Conservation (phyloP, 2,329 filamentous ascomycete species). For the Pezicula carpinea region DNA sequence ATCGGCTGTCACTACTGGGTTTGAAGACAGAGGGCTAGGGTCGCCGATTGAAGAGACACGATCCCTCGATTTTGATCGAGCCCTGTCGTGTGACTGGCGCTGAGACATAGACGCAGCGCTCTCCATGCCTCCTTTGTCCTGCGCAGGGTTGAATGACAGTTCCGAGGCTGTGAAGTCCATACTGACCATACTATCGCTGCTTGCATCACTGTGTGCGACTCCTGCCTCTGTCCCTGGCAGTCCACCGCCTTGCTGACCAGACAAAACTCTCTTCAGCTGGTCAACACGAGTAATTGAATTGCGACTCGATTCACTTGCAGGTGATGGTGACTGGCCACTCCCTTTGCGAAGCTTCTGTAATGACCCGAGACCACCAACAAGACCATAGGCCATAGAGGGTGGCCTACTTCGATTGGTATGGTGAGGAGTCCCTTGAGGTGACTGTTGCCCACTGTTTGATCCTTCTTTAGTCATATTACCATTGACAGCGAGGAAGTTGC, state of each 20-base stretch:
- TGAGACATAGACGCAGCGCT: slow-evolving; percentile 18
- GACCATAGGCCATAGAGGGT: slow-evolving; percentile 24
- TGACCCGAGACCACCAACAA: slow-evolving; percentile 29
- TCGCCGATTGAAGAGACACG: slow-evolving; percentile 15
- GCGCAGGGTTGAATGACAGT: slow-evolving; percentile 48
- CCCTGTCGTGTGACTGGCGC: slow-evolving; percentile 18
- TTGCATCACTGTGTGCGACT: slow-evolving; percentile 45
- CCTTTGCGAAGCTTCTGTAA: slow-evolving; percentile 46
- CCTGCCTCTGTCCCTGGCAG: slow-evolving; percentile 33
- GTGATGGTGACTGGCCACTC: slow-evolving; percentile 45
- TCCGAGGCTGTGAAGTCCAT: slow-evolving; percentile 66
- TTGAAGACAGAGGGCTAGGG: slow-evolving; percentile 18
- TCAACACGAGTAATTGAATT: slow-evolving; percentile 56
- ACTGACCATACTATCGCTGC: slow-evolving; percentile 65
- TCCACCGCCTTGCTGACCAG: slow-evolving; percentile 39
- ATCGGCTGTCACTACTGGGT: slow-evolving; percentile 13
- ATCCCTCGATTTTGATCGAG: slow-evolving; percentile 27
- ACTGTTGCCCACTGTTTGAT: slow-evolving; percentile 33
- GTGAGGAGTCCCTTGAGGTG: slow-evolving; percentile 37
- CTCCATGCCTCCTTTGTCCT: slow-evolving; percentile 18
- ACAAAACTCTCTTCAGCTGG: slow-evolving; percentile 58
- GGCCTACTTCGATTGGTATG: slow-evolving; percentile 19
- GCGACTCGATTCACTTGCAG: slow-evolving; percentile 37
- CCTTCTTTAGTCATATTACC: slow-evolving; percentile 38
- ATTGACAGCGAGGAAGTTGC: slow-evolving; percentile 56